These are phyloP conservation scores for Aspergillus chevalieri DNA, from an alignment of 2,329 filamentous ascomycete genomes.

Conservation along the genomic window DNA sequence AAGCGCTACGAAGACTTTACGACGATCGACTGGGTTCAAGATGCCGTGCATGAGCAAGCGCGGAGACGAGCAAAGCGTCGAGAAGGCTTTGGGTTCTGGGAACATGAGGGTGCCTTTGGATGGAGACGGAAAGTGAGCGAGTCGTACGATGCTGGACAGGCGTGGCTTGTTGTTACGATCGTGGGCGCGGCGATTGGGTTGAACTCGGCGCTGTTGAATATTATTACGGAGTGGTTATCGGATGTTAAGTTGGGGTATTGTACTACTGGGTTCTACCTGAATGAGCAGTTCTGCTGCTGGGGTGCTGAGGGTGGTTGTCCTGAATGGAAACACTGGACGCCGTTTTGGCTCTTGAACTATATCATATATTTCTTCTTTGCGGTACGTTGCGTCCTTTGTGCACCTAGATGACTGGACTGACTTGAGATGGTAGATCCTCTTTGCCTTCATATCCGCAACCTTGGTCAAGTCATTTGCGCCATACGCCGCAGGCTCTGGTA, in stretches of 20 bases:
- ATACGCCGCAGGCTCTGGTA: constrained; percentile 92
- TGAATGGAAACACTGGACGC: constrained; percentile 86
- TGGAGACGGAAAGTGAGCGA: constrained; percentile 79
- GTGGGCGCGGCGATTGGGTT: constrained; percentile 87
- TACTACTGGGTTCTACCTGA: constrained; percentile 90
- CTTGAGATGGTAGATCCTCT: constrained; percentile 52
- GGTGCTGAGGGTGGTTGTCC: constrained; percentile 84
- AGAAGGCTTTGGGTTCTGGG: constrained; percentile 65
- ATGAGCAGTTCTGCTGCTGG: constrained; percentile 98
- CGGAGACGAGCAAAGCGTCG: constrained; percentile 70
- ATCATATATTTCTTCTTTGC: constrained; percentile 81
- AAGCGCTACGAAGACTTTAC: constrained; percentile 99
- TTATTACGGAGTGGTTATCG: constrained; percentile 92
- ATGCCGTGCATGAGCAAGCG: constrained; percentile 83
- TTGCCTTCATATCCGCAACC: constrained; percentile 74
- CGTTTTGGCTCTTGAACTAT: constrained; percentile 73
- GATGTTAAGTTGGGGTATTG: constrained; percentile 97
- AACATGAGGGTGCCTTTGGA: constrained; percentile 60
- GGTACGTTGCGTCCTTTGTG: constrained; percentile 40
- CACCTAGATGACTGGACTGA: constrained; percentile 1
- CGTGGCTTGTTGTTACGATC: constrained; percentile 94
- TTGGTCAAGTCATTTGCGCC: constrained; percentile 89
- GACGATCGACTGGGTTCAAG: constrained; percentile 95
- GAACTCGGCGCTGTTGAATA: constrained; percentile 89
- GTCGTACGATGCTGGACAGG: constrained; percentile 92